phyloP scores from a whole-genome alignment of 768 basidiomycete species.

The Mycena haematopus region DNA sequence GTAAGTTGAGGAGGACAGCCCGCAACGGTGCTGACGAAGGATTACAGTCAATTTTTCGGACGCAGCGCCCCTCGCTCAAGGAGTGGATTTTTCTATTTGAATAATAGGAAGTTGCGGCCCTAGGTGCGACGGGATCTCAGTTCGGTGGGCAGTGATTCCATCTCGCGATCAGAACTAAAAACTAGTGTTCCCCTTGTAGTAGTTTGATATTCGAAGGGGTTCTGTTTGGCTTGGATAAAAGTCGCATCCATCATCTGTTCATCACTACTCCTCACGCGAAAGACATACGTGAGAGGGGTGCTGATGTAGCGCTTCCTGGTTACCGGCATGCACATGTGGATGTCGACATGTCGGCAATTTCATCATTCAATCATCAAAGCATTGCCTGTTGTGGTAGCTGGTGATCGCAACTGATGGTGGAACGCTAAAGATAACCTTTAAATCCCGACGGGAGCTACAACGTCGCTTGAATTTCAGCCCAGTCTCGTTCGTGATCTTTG shows the following conservation, averaged over 20 bases:
- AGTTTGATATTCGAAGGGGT: constrained; percentile 23
- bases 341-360: constrained; percentile 24
- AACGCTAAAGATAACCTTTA: constrained; percentile 24
- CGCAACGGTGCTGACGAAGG: constrained; percentile 26
- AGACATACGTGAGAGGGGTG: constrained; percentile 26
- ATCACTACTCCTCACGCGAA: constrained; percentile 25
- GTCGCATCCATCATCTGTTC: constrained; percentile 7
- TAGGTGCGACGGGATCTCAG: constrained; percentile 24
- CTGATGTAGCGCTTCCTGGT: constrained; percentile 3
- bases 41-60: constrained; percentile 84
- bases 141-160: constrained; percentile 13
- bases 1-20: constrained; percentile 38
- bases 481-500: constrained; percentile 13
- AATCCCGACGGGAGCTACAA: constrained; percentile 18
- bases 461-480: constrained; percentile 24
- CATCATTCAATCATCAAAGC: constrained; percentile 13
- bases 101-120: constrained; percentile 7
- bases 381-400: constrained; percentile 18
- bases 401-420: constrained; percentile 4
- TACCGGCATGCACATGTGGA: constrained; percentile 18
- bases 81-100: constrained; percentile 78
- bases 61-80: constrained; percentile 89
- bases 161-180: constrained; percentile 16
- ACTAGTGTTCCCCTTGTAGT: constrained; percentile 18
- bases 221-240: neutral